Base-by-base conservation (phyloP, 2,329 filamentous ascomycete species). In the Xylariaceae sp. region DNA sequence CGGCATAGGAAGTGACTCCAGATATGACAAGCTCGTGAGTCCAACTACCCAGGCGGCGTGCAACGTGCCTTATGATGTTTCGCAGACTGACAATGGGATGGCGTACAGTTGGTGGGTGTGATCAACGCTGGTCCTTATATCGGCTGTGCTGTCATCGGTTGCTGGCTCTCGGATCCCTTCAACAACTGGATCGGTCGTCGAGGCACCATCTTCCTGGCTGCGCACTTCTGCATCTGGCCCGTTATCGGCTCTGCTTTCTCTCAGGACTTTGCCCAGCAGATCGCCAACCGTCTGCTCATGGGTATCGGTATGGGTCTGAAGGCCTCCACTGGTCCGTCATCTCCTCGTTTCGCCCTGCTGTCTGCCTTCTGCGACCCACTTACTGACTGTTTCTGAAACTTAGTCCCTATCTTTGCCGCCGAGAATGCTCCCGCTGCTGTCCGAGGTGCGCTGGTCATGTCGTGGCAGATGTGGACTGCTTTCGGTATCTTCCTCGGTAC, bases 251-350 rank as follows among this genome's bases (percentile, higher is more conserved):
- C 74, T 37, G 83, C 76, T 0, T 83, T 87, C 48, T 77, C 80
- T 38, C 76, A 83, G 45, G 80, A 73, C 0, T 90, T 85, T 84
- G 71, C 68, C 57, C 76, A 86, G 53, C 74, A 88, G 49, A 72
- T 92, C 42, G 70, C 76, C 29, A 81, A 78, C 34, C 78, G 87
- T 29, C 74, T 90, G 45, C 69, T 85, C 9, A 73, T 90, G 44
- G 87, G 87, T 8, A 76, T 92, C 31, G 85, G 83, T 1, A 87
- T 89, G 66, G 85, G 85, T 18, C 72, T 82, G 12, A 88, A 88
- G 56, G 78, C 79, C 14, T 77, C 78, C 0, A 81, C 76, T 9
- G 63, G 66, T 67, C 40, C 42, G 63, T 57, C n/a, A 11, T 15
- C 18, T 13, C n/a, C 12, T n/a, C n/a, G n/a, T n/a, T n/a, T n/a